phyloP scores from a whole-genome alignment of 805 yeast species.

The Zygotorulaspora chibaensis region DNA sequence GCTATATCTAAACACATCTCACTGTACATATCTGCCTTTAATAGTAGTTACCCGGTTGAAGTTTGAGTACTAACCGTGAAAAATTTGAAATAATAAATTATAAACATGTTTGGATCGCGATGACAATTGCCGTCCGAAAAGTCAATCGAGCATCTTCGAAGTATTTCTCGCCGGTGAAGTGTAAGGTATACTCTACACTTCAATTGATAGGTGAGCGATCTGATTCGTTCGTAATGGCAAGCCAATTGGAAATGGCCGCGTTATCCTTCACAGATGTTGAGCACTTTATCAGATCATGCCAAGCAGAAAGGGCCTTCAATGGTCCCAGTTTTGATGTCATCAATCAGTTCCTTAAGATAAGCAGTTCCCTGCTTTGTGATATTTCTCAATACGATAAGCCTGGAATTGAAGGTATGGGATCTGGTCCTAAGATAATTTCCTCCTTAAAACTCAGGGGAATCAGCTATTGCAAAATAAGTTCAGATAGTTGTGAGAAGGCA shows the following conservation, averaged over 20 bases:
- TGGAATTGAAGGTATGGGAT: not conserved
- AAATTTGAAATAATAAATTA: no score
- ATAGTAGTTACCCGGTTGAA: not conserved
- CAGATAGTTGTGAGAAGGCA: conserved; percentile 39
- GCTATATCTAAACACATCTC: conserved; percentile 19
- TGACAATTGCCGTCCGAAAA: not conserved
- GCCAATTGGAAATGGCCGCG: conserved; percentile 8
- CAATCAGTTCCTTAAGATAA: conserved; percentile 15
- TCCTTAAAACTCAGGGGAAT: conserved; percentile 40
- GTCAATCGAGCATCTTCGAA: no score
- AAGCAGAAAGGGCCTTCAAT: conserved; percentile 6
- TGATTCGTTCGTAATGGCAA: conserved; percentile 5
- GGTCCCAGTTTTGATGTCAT: conserved; percentile 15
- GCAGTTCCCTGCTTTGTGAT: conserved; percentile 11
- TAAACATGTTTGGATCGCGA: not conserved
- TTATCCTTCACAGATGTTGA: conserved; percentile 20
- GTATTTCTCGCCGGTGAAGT: no score
- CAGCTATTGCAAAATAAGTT: conserved; percentile 36
- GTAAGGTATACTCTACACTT: not conserved
- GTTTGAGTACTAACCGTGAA: not conserved
- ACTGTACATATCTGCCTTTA: not conserved
- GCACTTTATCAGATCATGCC: conserved; percentile 17
- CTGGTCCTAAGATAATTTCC: not conserved
- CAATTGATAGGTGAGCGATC: not conserved
- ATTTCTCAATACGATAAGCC: conserved; percentile 12